Percentiles rank a stretch among this genome's conserved stretches.
These are phyloP conservation scores for Pythium rishiriense DNA, from an alignment of 352 stramenopile genomes.

Conservation along the genomic window DNA sequence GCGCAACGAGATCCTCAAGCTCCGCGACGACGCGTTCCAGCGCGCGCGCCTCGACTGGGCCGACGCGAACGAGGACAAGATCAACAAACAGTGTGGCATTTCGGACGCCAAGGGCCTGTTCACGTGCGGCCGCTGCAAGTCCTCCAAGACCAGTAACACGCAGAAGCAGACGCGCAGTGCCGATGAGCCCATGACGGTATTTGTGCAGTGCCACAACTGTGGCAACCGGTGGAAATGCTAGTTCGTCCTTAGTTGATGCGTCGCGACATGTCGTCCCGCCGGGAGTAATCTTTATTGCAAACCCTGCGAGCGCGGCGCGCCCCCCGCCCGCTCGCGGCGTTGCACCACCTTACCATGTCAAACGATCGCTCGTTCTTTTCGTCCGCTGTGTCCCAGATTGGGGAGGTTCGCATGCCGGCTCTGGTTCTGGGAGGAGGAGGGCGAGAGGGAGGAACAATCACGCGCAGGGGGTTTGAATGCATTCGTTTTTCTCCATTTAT, in stretches of 20 bases:
- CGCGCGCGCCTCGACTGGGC: conserved; percentile 87
- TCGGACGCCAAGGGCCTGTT: conserved; percentile 80
- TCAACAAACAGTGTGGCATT: conserved; percentile 90
- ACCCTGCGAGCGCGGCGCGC: too few relatives aligned
- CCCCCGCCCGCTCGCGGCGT: background rate
- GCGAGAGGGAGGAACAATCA: background rate
- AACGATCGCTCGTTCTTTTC: background rate
- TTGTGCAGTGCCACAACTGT: conserved; percentile 96
- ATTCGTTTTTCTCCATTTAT: conserved; percentile 14
- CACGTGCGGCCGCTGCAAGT: conserved; percentile 94
- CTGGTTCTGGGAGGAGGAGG: conserved; percentile 19
- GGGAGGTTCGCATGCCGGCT: background rate
- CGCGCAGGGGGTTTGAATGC: background rate
- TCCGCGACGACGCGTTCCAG: conserved; percentile 83
- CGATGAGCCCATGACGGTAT: conserved; percentile 98
- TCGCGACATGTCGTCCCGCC: conserved; percentile 6
- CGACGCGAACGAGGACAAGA: conserved; percentile 90
- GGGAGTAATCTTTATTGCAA: conserved; percentile 28
- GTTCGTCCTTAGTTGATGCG: conserved; percentile 4
- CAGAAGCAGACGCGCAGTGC: conserved; percentile 97
- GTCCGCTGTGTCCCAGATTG: conserved; percentile 8
- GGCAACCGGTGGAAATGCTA: conserved; percentile 96
- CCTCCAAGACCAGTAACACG: conserved; percentile 95
- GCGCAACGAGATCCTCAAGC: conserved; percentile 79
- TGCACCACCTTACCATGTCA: background rate